Evolutionary conservation across 371 early-diverging fungal species (phyloP).

Genomic region (Mucor irregularis): DNA sequence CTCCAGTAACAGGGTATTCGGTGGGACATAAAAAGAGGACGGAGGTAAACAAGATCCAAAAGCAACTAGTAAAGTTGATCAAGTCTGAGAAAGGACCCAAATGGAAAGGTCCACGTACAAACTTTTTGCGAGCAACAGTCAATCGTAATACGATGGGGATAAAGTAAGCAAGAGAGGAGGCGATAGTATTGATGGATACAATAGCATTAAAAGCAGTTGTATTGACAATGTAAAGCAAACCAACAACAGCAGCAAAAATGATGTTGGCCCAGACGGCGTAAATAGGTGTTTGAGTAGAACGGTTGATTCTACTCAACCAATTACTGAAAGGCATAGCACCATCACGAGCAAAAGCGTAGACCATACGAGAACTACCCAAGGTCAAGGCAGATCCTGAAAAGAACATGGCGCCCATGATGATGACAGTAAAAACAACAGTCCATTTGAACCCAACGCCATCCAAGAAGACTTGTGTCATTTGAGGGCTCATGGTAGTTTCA

Average conservation of each 20-base stretch:
- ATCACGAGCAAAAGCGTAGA: conserved; percentile 75
- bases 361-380: conserved; percentile 65
- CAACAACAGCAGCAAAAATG: conserved; percentile 39
- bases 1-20: conserved; percentile 55
- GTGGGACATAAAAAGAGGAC: conserved; percentile 63
- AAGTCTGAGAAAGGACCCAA: conserved; percentile 53
- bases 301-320: conserved; percentile 42
- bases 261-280: conserved; percentile 43
- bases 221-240: conserved; percentile 52
- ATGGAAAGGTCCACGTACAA: conserved; percentile 57
- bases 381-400: conserved; percentile 57
- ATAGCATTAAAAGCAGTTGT: conserved; percentile 64
- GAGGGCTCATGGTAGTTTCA: conserved; percentile 34
- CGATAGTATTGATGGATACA: conserved; percentile 73
- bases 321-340: conserved; percentile 63
- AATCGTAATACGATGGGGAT: conserved; percentile 65
- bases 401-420: conserved; percentile 61
- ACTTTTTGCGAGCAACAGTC: conserved; percentile 55
- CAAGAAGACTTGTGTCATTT: conserved; percentile 51
- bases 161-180: conserved; percentile 70
- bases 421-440: conserved; percentile 52
- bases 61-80: conserved; percentile 47
- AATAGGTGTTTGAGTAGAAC: conserved; percentile 30
- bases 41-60: conserved; percentile 64
- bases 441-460: conserved; percentile 55